Percentiles rank a stretch among this genome's conserved stretches.
phyloP scores from a whole-genome alignment of 768 basidiomycete genomes.

The Agaricus sinodeliciosus region DNA sequence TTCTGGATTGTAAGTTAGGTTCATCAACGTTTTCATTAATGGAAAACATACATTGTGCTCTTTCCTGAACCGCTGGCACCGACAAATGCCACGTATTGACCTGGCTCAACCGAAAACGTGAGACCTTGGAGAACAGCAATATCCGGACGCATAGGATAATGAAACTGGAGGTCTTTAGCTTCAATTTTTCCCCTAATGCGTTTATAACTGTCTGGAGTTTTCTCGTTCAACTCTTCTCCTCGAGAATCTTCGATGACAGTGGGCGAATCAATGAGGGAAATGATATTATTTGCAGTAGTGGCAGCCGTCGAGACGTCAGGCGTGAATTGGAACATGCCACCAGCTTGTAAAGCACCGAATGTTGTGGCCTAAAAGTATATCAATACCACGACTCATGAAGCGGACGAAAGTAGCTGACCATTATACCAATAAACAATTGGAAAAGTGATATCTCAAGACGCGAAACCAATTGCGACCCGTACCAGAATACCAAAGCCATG shows the following conservation, averaged over 20 bases:
- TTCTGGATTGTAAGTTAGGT: slow-evolving; percentile 25
- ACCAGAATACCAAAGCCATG: slow-evolving; percentile 73
- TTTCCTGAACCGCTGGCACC: slow-evolving; percentile 69
- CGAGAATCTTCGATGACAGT: slow-evolving; percentile 71
- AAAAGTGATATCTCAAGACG: slow-evolving; percentile 36
- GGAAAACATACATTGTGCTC: slow-evolving; percentile 49
- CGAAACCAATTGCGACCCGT: slow-evolving; percentile 50
- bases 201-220: slow-evolving; percentile 21
- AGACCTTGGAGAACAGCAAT: slow-evolving; percentile 70
- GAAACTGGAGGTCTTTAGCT: slow-evolving; percentile 64
- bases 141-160: slow-evolving; percentile 73
- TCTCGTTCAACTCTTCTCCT: slow-evolving; percentile 33
- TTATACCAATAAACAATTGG: slow-evolving; percentile 69
- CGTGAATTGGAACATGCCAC: slow-evolving; percentile 67
- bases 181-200: not conserved
- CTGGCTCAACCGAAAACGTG: slow-evolving; percentile 53
- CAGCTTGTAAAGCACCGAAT: slow-evolving; percentile 69
- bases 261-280: slow-evolving; percentile 56
- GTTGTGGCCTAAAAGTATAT: slow-evolving; percentile 30
- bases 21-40: slow-evolving; percentile 1
- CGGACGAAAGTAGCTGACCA: slow-evolving; percentile 35
- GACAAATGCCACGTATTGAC: slow-evolving; percentile 66
- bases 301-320: slow-evolving; percentile 76
- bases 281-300: slow-evolving; percentile 57
- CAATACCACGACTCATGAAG: not conserved